Evolutionary conservation across 495 filamentous ascomycete species (phyloP).

Genomic region (Penicillium bialowiezense): DNA sequence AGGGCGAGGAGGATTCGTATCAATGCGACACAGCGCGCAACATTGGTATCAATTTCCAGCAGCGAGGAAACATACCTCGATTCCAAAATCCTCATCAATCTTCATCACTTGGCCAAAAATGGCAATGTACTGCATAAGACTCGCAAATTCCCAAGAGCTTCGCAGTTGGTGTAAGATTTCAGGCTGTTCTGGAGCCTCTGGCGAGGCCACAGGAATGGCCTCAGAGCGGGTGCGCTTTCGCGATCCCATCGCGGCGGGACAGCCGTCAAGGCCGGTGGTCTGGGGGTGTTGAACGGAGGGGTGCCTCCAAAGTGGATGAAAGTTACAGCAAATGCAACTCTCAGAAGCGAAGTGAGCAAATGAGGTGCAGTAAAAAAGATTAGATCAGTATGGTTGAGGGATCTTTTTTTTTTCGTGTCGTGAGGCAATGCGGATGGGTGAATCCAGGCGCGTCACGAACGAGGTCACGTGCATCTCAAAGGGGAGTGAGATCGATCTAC

Average conservation of each 20-base stretch:
- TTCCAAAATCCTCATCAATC: constrained; percentile 79
- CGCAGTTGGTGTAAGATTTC: constrained; percentile 66
- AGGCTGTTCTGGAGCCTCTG: constrained; percentile 46
- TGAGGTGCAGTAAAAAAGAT: not conserved
- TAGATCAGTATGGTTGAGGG: not conserved
- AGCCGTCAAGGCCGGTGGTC: constrained; percentile 25
- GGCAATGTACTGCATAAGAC: constrained; percentile 87
- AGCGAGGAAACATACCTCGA: constrained; percentile 62
- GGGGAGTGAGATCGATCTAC: no score
- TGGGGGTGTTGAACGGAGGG: constrained; percentile 7
- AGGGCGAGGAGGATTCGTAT: not conserved
- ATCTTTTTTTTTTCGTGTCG: constrained; percentile 23
- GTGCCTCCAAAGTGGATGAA: not conserved
- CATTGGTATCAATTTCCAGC: not conserved
- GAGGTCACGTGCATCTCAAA: constrained; percentile 38
- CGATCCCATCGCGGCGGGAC: constrained; percentile 47
- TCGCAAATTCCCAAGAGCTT: constrained; percentile 93
- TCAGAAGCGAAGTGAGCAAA: not conserved
- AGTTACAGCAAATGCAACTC: not conserved
- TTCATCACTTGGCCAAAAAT: constrained; percentile 86
- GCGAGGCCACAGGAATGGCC: constrained; percentile 49
- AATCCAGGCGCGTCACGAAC: constrained; percentile 37
- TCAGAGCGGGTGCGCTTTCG: constrained; percentile 74
- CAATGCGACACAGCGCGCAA: constrained; percentile 9
- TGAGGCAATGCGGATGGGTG: constrained; percentile 35